Percentiles rank a stretch among this genome's conserved stretches.
Evolutionary conservation across 495 filamentous ascomycete genomes (phyloP).

Genomic region (Physcia stellaris): DNA sequence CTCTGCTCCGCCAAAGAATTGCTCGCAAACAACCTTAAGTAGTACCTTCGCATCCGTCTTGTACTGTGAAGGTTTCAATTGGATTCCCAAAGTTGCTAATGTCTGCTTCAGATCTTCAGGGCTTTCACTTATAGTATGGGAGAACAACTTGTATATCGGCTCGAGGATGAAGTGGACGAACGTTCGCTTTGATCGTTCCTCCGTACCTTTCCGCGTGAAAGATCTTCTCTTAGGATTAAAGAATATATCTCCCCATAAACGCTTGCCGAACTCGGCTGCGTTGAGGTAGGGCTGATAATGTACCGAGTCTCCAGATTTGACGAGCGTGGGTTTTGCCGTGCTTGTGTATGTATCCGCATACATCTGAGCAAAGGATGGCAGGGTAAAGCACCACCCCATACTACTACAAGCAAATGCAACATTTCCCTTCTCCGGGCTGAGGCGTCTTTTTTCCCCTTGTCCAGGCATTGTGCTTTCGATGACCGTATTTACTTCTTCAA

Average conservation of each 20-base stretch:
- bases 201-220: constrained; percentile 76
- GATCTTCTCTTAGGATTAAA: constrained; percentile 82
- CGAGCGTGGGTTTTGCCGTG: too few relatives aligned
- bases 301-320: too few relatives aligned
- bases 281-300: constrained; percentile 51
- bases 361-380: constrained; percentile 89
- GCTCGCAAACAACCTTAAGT: constrained; percentile 77
- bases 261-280: constrained; percentile 57
- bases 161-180: constrained; percentile 95
- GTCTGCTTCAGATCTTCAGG: constrained; percentile 75
- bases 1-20: constrained; percentile 82
- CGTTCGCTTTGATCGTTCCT: constrained; percentile 66
- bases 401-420: constrained; percentile 85
- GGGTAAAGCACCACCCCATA: constrained; percentile 94
- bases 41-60: constrained; percentile 80
- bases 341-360: constrained; percentile 80
- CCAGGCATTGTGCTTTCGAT: constrained; percentile 83
- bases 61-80: constrained; percentile 80
- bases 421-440: constrained; percentile 95
- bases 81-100: constrained; percentile 66
- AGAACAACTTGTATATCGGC: constrained; percentile 95
- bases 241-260: constrained; percentile 95
- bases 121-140: constrained; percentile 85
- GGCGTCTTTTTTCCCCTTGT: constrained; percentile 59
- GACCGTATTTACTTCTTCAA: constrained; percentile 92